phyloP scores from a whole-genome alignment of 140 eudicot genomes.

The Erigeron philadelphicus region DNA sequence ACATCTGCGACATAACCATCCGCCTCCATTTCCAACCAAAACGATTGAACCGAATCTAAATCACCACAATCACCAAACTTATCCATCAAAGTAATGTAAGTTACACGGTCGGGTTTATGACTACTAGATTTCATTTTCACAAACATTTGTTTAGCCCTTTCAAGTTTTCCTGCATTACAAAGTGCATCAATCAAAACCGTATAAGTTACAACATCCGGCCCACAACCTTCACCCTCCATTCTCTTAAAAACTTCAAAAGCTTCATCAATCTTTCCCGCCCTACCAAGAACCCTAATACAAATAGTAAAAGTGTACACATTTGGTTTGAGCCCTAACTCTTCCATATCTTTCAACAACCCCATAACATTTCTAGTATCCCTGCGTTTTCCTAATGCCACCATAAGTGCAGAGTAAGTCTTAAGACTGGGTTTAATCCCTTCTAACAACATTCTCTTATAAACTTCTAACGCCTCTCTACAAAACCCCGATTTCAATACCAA shows the following conservation, averaged over 20 bases:
- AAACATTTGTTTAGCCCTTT: constrained; percentile 66
- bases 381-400: constrained; percentile 90
- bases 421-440: constrained; percentile 78
- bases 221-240: constrained; percentile 81
- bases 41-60: constrained; percentile 52
- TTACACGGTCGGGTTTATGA: constrained; percentile 83
- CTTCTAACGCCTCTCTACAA: constrained; percentile 62
- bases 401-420: constrained; percentile 85
- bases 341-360: constrained; percentile 68
- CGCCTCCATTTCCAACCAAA: constrained; percentile 71
- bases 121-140: constrained; percentile 60
- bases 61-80: constrained; percentile 73
- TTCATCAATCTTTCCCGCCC: constrained; percentile 79
- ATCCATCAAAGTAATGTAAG: constrained; percentile 80
- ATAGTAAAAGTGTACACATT: constrained; percentile 84
- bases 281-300: constrained; percentile 84
- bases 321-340: constrained; percentile 68
- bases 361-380: constrained; percentile 70
- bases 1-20: constrained; percentile 84
- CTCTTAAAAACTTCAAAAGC: constrained; percentile 64
- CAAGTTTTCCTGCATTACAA: constrained; percentile 72
- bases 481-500: constrained; percentile 69
- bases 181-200: constrained; percentile 86
- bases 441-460: constrained; percentile 56
- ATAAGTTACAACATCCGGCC: constrained; percentile 83